A percentile compares a stretch with the other conserved stretches of the same genome.
Evolutionary conservation across 148 eudicot species (phyloP).

Genomic region (Bassia scoparia): DNA sequence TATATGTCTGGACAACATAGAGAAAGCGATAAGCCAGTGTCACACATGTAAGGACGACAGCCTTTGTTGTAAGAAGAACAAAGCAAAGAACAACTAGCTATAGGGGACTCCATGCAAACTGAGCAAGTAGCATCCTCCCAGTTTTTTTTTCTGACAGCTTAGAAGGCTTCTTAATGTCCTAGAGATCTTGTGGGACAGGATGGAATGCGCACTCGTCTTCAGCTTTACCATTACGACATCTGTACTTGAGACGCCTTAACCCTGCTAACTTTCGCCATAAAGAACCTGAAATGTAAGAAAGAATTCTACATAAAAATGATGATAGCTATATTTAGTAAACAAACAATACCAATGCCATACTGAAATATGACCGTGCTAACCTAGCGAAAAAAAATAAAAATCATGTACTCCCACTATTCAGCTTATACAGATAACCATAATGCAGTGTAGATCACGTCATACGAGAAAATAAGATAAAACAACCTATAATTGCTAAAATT

Average conservation of each 20-base stretch:
- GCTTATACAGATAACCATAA: background rate
- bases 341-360: slow-evolving; percentile 8
- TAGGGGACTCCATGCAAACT: slow-evolving; percentile 55
- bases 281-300: slow-evolving; percentile 33
- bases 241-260: slow-evolving; percentile 34
- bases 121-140: slow-evolving; percentile 55
- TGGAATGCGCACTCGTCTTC: slow-evolving; percentile 27
- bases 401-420: no score
- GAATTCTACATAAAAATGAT: slow-evolving; percentile 11
- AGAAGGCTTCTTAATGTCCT: slow-evolving; percentile 36
- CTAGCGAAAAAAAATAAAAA: background rate
- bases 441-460: no score
- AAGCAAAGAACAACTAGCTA: slow-evolving; percentile 56
- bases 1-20: slow-evolving; percentile 58
- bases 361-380: background rate
- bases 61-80: slow-evolving; percentile 55
- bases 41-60: slow-evolving; percentile 68
- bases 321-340: background rate
- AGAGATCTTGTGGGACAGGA: slow-evolving; percentile 42
- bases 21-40: slow-evolving; percentile 46
- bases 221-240: slow-evolving; percentile 25
- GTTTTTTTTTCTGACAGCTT: slow-evolving; percentile 38
- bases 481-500: no score
- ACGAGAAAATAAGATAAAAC: no score
- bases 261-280: slow-evolving; percentile 62